Evolutionary conservation across 306 rosid species (phyloP), one percentile per base, ranked within the genome.

Genomic region (Castanea crenata): DNA sequence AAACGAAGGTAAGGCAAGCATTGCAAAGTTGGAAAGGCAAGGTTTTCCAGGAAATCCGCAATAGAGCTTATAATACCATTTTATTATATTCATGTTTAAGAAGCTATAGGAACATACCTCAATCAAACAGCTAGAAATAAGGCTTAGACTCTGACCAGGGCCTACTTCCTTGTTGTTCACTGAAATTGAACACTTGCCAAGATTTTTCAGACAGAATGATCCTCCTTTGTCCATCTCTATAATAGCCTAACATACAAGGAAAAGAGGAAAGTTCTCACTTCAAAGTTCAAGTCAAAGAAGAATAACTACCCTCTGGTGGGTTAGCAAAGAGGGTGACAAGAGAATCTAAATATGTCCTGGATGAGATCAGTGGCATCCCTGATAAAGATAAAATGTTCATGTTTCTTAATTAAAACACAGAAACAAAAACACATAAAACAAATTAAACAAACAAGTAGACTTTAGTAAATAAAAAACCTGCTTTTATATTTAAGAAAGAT

Each of bases 181-280:
- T 58, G 82, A 81, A 84, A 96, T 88, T 57, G 86, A 76, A 79
- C 86, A 85, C 84, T 83, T 90, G 81, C 97, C 97, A 38, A 96
- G 86, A 86, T 96, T 96, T 82, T 81, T 87, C 69, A 96, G 88
- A 85, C 52, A 77, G 90, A 93, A 96, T 51, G 85, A 86, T 74
- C 99, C 98, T 69, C 82, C 83, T 78, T 83, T 83, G 55, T 90
- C 94, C 92, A 93, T 83, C 87, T 87, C 90, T 77, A 96, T 90
- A 77, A 87, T 86, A 72, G 97, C 99, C 99, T 96, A 54, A 71
- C 61, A 85, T 74, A 71, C 62, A 25, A 13, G 56, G 27, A 59
- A 69, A n/a, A 44, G 34, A 76, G 64, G 54, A 4, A 51, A 54
- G 20, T 18, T 57, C 63, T 70, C 20, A 8, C 21, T 56, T 34